These are phyloP conservation scores for Camptophora hylomeconis DNA, from an alignment of 2,329 filamentous ascomycete genomes.

Conservation along the genomic window DNA sequence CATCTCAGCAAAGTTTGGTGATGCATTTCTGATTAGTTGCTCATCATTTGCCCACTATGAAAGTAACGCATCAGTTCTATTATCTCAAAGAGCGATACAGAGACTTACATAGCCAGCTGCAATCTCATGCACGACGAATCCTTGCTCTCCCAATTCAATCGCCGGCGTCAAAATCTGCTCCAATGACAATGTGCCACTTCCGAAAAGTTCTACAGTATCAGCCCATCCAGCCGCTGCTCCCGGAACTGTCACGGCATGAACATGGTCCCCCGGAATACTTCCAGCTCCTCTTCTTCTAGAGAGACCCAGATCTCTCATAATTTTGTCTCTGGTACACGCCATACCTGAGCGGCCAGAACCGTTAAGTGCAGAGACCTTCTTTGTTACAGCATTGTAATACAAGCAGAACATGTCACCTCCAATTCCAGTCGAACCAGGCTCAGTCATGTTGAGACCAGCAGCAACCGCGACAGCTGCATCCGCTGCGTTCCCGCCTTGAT, in stretches of 20 bases:
- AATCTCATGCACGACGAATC: constrained; percentile 79
- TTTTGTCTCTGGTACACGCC: constrained; percentile 53
- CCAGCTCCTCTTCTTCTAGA: constrained; percentile 31
- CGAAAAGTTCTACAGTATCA: constrained; percentile 76
- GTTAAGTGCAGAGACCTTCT: constrained; percentile 75
- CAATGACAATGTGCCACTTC: constrained; percentile 69
- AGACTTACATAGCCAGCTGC: constrained; percentile 52
- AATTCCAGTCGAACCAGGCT: constrained; percentile 85
- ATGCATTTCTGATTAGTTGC: constrained; percentile 51
- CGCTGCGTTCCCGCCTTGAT: constrained; percentile 85
- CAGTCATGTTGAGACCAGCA: constrained; percentile 82
- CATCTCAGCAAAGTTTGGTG: constrained; percentile 78
- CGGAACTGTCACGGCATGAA: constrained; percentile 74
- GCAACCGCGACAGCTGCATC: constrained; percentile 23
- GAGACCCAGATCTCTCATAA: constrained; percentile 54
- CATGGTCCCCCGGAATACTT: constrained; percentile 49
- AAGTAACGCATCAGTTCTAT: constrained; percentile 4
- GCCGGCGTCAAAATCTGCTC: constrained; percentile 70
- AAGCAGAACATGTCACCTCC: constrained; percentile 96
- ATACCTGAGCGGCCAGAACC: constrained; percentile 74
- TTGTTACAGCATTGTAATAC: constrained; percentile 72
- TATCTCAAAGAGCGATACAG: background rate
- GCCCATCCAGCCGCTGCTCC: constrained; percentile 90
- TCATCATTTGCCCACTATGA: constrained; percentile 61
- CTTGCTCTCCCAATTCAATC: constrained; percentile 72